Conservation (phyloP, 2,329 filamentous ascomycete genomes). For the Cladophialophora psammophila region DNA sequence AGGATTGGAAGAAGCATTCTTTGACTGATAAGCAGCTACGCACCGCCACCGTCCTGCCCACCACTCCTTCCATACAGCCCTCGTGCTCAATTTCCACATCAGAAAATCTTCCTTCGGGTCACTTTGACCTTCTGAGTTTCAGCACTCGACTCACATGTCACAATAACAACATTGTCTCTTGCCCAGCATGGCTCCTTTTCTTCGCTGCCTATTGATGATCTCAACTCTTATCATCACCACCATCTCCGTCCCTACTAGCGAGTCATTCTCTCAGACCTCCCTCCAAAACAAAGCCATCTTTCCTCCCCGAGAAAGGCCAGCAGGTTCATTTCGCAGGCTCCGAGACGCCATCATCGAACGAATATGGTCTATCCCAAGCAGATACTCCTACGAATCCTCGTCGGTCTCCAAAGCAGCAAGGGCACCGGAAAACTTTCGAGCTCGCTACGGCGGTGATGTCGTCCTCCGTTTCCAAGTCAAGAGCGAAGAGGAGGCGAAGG, state of each 20-base stretch:
- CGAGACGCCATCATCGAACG: constrained; percentile 53
- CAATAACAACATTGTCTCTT: constrained; percentile 10
- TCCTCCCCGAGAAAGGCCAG: constrained; percentile 21
- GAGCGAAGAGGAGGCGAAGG: constrained; percentile 70
- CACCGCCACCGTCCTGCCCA: neutral
- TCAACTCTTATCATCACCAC: constrained; percentile 20
- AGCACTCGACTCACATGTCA: constrained; percentile 18
- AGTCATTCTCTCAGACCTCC: constrained; percentile 23
- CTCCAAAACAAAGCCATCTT: constrained; percentile 12
- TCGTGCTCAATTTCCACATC: constrained; percentile 20
- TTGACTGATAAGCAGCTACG: neutral
- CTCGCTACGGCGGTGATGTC: constrained; percentile 77
- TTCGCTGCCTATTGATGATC: constrained; percentile 29
- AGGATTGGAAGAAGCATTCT: neutral
- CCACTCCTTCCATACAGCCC: constrained; percentile 7
- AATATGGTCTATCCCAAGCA: constrained; percentile 51
- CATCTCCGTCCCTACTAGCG: constrained; percentile 29
- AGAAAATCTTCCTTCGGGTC: constrained; percentile 10
- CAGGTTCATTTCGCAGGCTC: constrained; percentile 40
- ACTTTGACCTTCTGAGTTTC: neutral
- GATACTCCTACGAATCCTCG: constrained; percentile 39
- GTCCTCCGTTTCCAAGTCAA: constrained; percentile 87
- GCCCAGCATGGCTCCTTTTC: constrained; percentile 30
- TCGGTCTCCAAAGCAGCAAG: constrained; percentile 30
- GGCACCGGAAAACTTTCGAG: constrained; percentile 49